These are phyloP conservation scores for Suhomyces panamericanus DNA, from an alignment of 1,139 yeast genomes.

Conservation along the genomic window DNA sequence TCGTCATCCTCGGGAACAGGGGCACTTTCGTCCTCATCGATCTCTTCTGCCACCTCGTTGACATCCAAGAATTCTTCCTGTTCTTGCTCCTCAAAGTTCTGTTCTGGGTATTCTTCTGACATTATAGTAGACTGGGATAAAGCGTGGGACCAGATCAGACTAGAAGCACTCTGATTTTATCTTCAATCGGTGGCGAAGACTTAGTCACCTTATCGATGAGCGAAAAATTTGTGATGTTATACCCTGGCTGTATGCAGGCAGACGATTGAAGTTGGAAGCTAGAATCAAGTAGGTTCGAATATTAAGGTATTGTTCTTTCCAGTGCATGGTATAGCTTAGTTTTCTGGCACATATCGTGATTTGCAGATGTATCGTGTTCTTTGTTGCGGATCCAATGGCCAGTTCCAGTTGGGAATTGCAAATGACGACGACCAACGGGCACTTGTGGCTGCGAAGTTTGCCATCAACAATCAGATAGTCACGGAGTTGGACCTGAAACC, in stretches of 20 bases:
- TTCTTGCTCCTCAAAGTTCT: conserved; percentile 21
- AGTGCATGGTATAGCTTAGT: no score
- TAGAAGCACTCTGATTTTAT: not conserved
- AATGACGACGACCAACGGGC: conserved; percentile 52
- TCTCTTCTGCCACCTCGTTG: conserved; percentile 64
- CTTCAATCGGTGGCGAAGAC: conserved; percentile 5
- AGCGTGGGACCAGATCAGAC: not conserved
- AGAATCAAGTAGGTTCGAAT: no score
- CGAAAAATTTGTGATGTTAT: conserved; percentile 9
- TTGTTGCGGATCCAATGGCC: conserved; percentile 85
- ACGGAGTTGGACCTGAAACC: conserved; percentile 23
- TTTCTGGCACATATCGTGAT: not conserved
- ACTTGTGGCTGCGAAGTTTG: conserved; percentile 30
- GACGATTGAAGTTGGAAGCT: not conserved
- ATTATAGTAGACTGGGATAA: not conserved
- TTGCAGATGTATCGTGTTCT: conserved; percentile 30
- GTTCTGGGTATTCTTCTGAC: conserved; percentile 12
- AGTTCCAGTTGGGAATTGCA: conserved; percentile 68
- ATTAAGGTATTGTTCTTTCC: no score
- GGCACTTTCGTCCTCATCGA: conserved; percentile 35
- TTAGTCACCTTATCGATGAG: conserved; percentile 12
- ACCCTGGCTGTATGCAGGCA: conserved; percentile 9
- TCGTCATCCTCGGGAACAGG: conserved; percentile 43
- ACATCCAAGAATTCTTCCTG: conserved; percentile 56
- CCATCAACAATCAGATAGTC: conserved; percentile 14